These are phyloP conservation scores for Papilionanthe hybrid DNA, from an alignment of 116 monocot species.

Conservation along the genomic window DNA sequence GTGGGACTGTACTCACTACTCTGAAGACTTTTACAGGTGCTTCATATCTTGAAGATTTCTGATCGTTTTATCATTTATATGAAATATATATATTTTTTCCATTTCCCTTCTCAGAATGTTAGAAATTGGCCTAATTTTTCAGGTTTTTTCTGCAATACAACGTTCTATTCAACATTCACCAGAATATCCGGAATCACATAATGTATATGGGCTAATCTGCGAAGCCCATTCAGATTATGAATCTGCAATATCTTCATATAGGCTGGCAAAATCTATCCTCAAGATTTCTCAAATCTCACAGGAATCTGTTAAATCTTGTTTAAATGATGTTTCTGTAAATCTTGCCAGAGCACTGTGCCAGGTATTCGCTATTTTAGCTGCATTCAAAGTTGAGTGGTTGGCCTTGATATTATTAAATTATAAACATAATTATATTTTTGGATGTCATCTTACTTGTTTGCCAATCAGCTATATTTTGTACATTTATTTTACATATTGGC, in stretches of 20 bases:
- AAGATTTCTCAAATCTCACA: slow-evolving; percentile 12
- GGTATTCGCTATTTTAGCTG: slow-evolving; percentile 31
- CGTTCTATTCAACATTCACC: slow-evolving; percentile 86
- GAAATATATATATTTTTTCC: not conserved
- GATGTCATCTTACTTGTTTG: not conserved
- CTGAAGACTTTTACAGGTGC: not conserved
- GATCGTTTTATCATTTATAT: not conserved
- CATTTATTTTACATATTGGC: not conserved
- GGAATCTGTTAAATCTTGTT: slow-evolving; percentile 15
- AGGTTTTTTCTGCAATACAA: slow-evolving; percentile 71
- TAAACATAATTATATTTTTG: not conserved
- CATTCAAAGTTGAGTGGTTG: too few relatives aligned
- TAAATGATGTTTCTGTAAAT: slow-evolving; percentile 68
- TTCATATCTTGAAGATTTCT: not conserved
- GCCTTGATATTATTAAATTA: not conserved
- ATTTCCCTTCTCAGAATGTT: not conserved
- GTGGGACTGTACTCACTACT: not conserved
- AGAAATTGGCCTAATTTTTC: not conserved
- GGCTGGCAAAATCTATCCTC: slow-evolving; percentile 43
- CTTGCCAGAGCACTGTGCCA: slow-evolving; percentile 78
- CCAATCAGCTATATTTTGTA: not conserved
- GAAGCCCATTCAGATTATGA: slow-evolving; percentile 68
- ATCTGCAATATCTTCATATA: slow-evolving; percentile 66
- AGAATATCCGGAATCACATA: slow-evolving; percentile 72
- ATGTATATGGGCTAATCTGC: slow-evolving; percentile 74